Percentiles rank a stretch among this genome's conserved stretches.
Evolutionary conservation across 345 rosid species (phyloP).

Genomic region (Eucalyptus coolabah): DNA sequence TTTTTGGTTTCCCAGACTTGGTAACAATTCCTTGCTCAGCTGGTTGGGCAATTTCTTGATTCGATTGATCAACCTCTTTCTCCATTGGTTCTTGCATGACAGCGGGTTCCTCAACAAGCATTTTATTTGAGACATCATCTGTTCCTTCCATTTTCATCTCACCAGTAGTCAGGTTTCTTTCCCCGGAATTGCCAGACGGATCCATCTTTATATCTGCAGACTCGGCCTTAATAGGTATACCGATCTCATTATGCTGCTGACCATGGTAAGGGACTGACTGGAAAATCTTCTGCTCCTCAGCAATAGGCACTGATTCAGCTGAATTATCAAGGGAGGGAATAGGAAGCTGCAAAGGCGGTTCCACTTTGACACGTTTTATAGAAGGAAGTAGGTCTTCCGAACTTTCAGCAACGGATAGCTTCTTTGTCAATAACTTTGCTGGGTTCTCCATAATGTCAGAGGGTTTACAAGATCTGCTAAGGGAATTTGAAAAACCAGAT

Average conservation of each 20-base stretch:
- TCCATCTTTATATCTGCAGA: conserved; percentile 48
- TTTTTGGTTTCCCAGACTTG: conserved; percentile 89
- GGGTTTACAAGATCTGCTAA: conserved; percentile 25
- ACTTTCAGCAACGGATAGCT: conserved; percentile 26
- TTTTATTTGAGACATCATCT: conserved; percentile 33
- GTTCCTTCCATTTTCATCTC: conserved; percentile 34
- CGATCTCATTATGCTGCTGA: conserved; percentile 19
- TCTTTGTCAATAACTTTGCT: conserved; percentile 19
- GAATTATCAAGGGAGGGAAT: conserved; percentile 30
- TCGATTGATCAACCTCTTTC: conserved; percentile 36
- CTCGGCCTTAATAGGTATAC: conserved; percentile 36
- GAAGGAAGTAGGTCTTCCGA: conserved; percentile 60
- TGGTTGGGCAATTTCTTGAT: conserved; percentile 47
- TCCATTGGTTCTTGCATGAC: neutral
- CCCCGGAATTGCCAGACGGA: conserved; percentile 31
- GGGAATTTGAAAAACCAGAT: conserved; percentile 18
- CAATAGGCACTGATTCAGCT: conserved; percentile 17
- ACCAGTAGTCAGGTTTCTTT: conserved; percentile 26
- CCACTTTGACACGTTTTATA: conserved; percentile 73
- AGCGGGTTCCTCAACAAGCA: conserved; percentile 27
- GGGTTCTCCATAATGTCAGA: conserved; percentile 29
- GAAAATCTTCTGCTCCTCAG: conserved; percentile 18
- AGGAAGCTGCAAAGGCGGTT: conserved; percentile 41
- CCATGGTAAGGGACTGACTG: conserved; percentile 40
- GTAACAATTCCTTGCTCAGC: conserved; percentile 30